Conservation (phyloP, 2,329 filamentous ascomycete species). For the Coleophoma eucalyptorum region DNA sequence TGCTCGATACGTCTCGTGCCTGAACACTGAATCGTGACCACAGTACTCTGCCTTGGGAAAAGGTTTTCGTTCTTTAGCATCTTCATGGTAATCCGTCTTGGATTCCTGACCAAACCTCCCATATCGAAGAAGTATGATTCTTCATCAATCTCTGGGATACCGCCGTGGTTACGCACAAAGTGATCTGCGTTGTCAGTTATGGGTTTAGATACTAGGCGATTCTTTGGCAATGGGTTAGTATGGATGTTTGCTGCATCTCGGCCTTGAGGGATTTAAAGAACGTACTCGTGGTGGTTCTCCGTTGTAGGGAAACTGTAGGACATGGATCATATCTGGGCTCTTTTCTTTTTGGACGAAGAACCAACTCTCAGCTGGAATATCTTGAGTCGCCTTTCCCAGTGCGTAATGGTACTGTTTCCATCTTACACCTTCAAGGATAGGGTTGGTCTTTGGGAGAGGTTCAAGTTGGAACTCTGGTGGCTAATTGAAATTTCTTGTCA, state of each 20-base stretch:
- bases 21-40: slow-evolving; percentile 63
- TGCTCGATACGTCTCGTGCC: slow-evolving; percentile 69
- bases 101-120: slow-evolving; percentile 15
- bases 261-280: background rate
- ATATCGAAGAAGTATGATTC: slow-evolving; percentile 24
- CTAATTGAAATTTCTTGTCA: background rate
- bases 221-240: slow-evolving; percentile 6
- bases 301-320: slow-evolving; percentile 62
- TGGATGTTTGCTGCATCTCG: too few relatives aligned
- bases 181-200: slow-evolving; percentile 61
- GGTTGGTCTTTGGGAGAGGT: slow-evolving; percentile 52
- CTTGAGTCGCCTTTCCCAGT: slow-evolving; percentile 38
- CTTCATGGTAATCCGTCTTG: slow-evolving; percentile 12
- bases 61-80: slow-evolving; percentile 15
- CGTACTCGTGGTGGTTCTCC: slow-evolving; percentile 50
- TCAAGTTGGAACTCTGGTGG: slow-evolving; percentile 52
- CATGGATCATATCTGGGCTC: slow-evolving; percentile 55
- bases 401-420: slow-evolving; percentile 59
- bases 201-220: slow-evolving; percentile 48
- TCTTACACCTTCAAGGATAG: slow-evolving; percentile 48
- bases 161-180: slow-evolving; percentile 70
- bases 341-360: slow-evolving; percentile 52
- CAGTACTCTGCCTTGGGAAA: slow-evolving; percentile 31
- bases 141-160: slow-evolving; percentile 61
- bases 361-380: slow-evolving; percentile 56